Evolutionary conservation across 2,329 filamentous ascomycete genomes (phyloP), one percentile per base, ranked within the genome.

Genomic region (Aureobasidium vineae): DNA sequence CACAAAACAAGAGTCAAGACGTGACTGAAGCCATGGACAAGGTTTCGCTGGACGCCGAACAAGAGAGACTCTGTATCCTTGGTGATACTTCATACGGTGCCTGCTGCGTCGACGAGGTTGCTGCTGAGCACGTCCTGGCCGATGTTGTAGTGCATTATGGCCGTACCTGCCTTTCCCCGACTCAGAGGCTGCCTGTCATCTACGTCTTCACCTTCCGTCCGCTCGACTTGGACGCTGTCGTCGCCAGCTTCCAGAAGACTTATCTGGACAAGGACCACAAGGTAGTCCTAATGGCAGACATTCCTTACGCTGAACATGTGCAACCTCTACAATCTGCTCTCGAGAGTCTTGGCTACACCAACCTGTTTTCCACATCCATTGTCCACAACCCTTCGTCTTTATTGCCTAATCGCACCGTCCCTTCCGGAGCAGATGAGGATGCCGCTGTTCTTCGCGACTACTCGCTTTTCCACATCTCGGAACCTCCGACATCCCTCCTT

Each of bases 31-130:
- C 31, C 21, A 7, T 64, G 59, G 63, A 59, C 31, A 38, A 40
- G 3, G 10, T 49, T 28, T 47, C 63, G 38, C 66, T 67, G 8
- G 31, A 53, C 1, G 23, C 31, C 16, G 43, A 36, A 7, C 36
- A 78, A 50, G 77, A 79, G 65, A 78, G 83, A 69, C 82, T 98
- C 63, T 96, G 90, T 72, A 93, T 99, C 68, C 82, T 99, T 21
- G 95, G 90, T 38, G 95, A 99, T 77, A 98, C 95, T 2, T 97
- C 94, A 1, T 99, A 98, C 78, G 96, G 95, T 68, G 89, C 94
- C 0, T 99, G 95, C 79, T 99, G 95, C 74, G 93, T 98, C 21
- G 95, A 99, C 74, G 95, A 99, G 79, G 89, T 98, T 47, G 95
- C 95, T 0, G 95, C 95, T 2, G 93, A 99, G 76, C 95, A 99